A percentile compares a stretch with the other conserved stretches of the same genome.
Evolutionary conservation across 1,284 basidiomycete genomes (phyloP).

Genomic region (Leccinum olivaceoglutinosum): DNA sequence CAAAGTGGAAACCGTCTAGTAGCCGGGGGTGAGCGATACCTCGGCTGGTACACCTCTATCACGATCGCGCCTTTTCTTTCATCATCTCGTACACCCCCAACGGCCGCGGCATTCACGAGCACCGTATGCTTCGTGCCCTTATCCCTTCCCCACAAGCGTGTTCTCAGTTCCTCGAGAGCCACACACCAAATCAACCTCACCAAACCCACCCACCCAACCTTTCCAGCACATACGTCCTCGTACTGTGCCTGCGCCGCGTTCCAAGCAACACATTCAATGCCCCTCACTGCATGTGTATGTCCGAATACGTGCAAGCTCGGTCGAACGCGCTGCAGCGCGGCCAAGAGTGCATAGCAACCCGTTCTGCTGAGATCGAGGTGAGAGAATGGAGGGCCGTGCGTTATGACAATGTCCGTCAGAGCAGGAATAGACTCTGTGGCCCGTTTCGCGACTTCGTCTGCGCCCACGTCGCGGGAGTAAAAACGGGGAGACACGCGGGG

Average conservation of each 20-base stretch:
- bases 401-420: constrained; percentile 36
- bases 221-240: constrained; percentile 26
- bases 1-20: not conserved
- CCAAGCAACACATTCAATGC: constrained; percentile 31
- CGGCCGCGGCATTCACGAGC: constrained; percentile 29
- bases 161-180: constrained; percentile 2
- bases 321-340: constrained; percentile 29
- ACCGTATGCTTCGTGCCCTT: constrained; percentile 11
- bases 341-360: constrained; percentile 32
- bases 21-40: not conserved
- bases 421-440: constrained; percentile 20
- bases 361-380: constrained; percentile 28
- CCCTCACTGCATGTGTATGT: constrained; percentile 37
- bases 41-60: constrained; percentile 5
- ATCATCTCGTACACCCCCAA: constrained; percentile 23
- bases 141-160: constrained; percentile 3
- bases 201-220: constrained; percentile 19
- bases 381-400: constrained; percentile 36
- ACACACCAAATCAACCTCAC: constrained; percentile 13
- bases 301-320: constrained; percentile 38
- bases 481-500: constrained; percentile 5
- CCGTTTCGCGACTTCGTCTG: not conserved
- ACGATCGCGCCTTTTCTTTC: constrained; percentile 10
- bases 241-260: constrained; percentile 27
- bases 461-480: not conserved